Base-by-base conservation (phyloP, 805 yeast genomes). In the Clavispora santaluciae region DNA sequence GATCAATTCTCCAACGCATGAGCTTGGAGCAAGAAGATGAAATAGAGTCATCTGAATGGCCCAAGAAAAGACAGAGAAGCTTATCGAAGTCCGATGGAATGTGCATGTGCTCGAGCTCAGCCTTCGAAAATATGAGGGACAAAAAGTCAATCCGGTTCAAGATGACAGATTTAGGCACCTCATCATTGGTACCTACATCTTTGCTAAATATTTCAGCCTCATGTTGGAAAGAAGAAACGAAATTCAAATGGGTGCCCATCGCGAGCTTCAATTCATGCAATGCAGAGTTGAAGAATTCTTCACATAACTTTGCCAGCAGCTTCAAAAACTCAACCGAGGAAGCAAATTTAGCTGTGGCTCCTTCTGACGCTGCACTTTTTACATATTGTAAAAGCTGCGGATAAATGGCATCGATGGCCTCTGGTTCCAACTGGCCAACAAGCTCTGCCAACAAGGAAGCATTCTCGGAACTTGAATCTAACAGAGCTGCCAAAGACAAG, bases 1-100 rank as follows among this genome's bases (percentile, higher is more conserved):
- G 42, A 1, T 50, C 39, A 21, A 72, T 64, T 59, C 79, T 73
- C 88, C 87, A 83, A 45, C 81, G 71, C 13, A 79, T 53, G 0
- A 72, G 42, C 30, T 65, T 67, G 0, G 75, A 63, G 0, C 73
- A 65, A 3, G 49, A 40, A 1, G 57, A 40, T 0, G 77, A 60
- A 3, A 76, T 51, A 2, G 48, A 52, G 5, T 63, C 68, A 17
- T 70, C 74, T 22, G 63, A 65, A 24, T 60, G 49, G 0, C 72
- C 61, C 15, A 75, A 45, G 23, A 61, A 64, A n/a, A 61, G 33
- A 10, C 66, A 52, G 8, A 70, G 50, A 7, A 67, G 34, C 11
- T 40, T 17, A 39, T 60, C 64, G 7, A 30, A 25, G 12, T 33
- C 34, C 3, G 29, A 29, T n/a, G n/a, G 13, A 50, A 29, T 44